Base-by-base conservation (phyloP, 2,329 filamentous ascomycete species). In the Endoconidiophora laricicola region DNA sequence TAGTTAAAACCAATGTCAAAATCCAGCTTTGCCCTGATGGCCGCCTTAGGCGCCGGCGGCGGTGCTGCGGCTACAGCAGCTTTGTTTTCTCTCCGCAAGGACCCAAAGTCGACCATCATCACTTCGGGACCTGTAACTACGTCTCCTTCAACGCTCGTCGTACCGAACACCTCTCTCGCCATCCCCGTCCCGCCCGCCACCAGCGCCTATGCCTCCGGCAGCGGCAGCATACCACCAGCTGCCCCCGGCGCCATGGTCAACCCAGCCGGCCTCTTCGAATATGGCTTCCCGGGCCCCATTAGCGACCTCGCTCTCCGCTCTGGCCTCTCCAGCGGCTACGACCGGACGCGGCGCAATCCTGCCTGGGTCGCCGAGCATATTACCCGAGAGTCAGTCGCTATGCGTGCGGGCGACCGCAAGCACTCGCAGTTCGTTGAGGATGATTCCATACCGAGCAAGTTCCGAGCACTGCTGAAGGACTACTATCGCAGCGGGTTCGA, bases 321-420 rank as follows among this genome's bases (percentile, higher is more conserved):
- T 23, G 83, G 86, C 33, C 75, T 96, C 49, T 75, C 88, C 56
- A 94, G 88, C 29, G 81, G 83, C 58, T 98, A 82, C 74, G 90
- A 98, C 68, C 86, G 91, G 24, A 81, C 86, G 54, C 82, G 79
- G 41, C 79, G 88, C 61, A 98, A 98, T 67, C 91, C 91, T 26
- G 76, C 84, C 63, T 98, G 90, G 90, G 91, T 88, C 6, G 81
- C 83, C 56, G 91, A 98, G 70, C 91, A 98, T 71, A 95, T 98
- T 65, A 98, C 91, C 0, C 79, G 87, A 1, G 76, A 78, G 36
- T 96, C 90, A 0, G 76, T 98, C 12, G 73, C 81, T 3, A 63
- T 71, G 47, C 78, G 79, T 55, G 79, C 82, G 54, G 91, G 78
- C 57, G 88, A 96, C 68, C 81, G 91, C 60, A 84, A 86, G 64